Conservation (phyloP, 2,329 filamentous ascomycete genomes). For the Alternaria viburni region DNA sequence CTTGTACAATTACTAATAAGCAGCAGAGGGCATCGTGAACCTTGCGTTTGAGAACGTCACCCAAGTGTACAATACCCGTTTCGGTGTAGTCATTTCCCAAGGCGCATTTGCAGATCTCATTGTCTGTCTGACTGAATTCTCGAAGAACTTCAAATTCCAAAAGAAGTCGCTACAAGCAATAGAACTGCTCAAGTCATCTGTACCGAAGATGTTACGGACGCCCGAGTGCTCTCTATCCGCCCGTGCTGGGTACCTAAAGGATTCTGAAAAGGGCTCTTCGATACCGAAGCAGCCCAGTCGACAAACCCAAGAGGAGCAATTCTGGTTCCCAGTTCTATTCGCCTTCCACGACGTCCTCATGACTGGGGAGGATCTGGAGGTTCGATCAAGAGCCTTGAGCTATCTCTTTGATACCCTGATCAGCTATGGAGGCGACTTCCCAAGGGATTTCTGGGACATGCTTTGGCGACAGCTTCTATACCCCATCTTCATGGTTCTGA, state of each 20-base stretch:
- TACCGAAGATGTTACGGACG: slow-evolving; percentile 92
- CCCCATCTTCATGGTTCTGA: slow-evolving; percentile 97
- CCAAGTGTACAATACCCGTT: slow-evolving; percentile 93
- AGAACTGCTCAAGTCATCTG: slow-evolving; percentile 90
- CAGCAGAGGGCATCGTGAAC: slow-evolving; percentile 85
- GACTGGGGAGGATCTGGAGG: slow-evolving; percentile 98
- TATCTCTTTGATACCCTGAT: slow-evolving; percentile 97
- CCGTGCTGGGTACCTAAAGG: slow-evolving; percentile 59
- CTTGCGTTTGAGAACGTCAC: slow-evolving; percentile 96
- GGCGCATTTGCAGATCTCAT: slow-evolving; percentile 96
- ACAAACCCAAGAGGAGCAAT: slow-evolving; percentile 94
- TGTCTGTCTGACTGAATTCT: slow-evolving; percentile 96
- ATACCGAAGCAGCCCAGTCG: slow-evolving; percentile 70
- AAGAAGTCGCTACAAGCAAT: slow-evolving; percentile 98
- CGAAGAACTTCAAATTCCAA: slow-evolving; percentile 97
- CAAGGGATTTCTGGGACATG: slow-evolving; percentile 96
- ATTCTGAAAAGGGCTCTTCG: slow-evolving; percentile 56
- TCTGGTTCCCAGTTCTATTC: slow-evolving; percentile 98
- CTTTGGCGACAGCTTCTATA: slow-evolving; percentile 96
- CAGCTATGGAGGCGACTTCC: slow-evolving; percentile 88
- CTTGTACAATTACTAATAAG: slow-evolving; percentile 18
- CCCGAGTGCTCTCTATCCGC: slow-evolving; percentile 91
- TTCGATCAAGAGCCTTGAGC: slow-evolving; percentile 84
- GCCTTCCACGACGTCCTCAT: slow-evolving; percentile 99
- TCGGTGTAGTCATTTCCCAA: slow-evolving; percentile 94